Evolutionary conservation across 2,329 filamentous ascomycete species (phyloP), one percentile per base, ranked within the genome.

Genomic region (Colletotrichum sp.): DNA sequence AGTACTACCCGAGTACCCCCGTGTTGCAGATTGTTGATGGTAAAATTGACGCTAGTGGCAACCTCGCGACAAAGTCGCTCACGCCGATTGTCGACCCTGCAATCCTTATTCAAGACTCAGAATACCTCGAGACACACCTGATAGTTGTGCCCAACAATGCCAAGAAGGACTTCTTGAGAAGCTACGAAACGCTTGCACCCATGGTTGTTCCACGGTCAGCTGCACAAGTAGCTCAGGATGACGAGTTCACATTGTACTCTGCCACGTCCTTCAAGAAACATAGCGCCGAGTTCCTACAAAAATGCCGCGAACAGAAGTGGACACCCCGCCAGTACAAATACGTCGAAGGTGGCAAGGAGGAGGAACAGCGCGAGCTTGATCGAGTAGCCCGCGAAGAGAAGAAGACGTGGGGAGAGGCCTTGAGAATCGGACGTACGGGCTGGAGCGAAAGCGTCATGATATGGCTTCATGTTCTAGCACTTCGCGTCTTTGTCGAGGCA

Each of bases 361-460:
- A 96, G 82, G 97, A 99, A 86, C 92, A 94, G 82, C 93, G 92
- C 80, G 96, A 99, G 87, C 89, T 98, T 34, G 94, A 96, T 80
- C 92, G 93, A 75, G 92, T 98, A 65, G 91, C 92, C 74, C 93
- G 92, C 79, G 96, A 99, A 83, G 96, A 98, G 88, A 92, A 94
- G 85, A 98, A 97, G 87, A 90, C 98, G 4, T 98, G 96, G 92
- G 96, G 95, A 13, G 96, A 99, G 86, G 96, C 96, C 5, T 85
- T 99, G 82, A 91, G 96, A 79, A 90, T 98, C 80, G 95, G 94
- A 16, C 90, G 96, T 77, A 98, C 95, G n/a, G 96, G 95, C 18
- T 99, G 97, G 92, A 96, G 95, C 82, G 97, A 99, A 87, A 94
- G 94, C 77, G 95, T 98, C 79, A 98, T 98, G 95, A 94, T 96